Base-by-base conservation (phyloP, 179 eudicot genomes). In the Heliamphora pulchella region DNA sequence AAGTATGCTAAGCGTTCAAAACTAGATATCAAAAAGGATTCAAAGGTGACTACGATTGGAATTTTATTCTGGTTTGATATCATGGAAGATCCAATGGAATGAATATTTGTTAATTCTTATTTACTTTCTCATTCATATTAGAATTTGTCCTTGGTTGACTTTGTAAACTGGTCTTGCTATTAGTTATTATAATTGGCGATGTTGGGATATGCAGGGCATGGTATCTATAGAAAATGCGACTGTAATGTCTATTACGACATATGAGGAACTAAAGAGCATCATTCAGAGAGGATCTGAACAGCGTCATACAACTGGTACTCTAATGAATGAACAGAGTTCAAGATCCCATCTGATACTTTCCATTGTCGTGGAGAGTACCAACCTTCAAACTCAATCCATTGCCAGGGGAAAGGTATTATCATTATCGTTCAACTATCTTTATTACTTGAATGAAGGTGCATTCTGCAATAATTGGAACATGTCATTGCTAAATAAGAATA, bases 241-340 rank as follows among this genome's bases (percentile, higher is more conserved):
- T 1, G 64, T 86, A 76, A 79, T 83, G 63, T 81, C 89, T 70
- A 84, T 96, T 76, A 85, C 98, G 64, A 85, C 95, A 8, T 83
- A 82, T 58, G 97, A 94, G 68, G 98, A 96, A 65, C 79, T 96
- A 46, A 88, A 81, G 86, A 78, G 57, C 77, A 85, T 96, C 57
- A 94, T 96, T 67, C 91, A 89, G 72, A 89, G 89, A 86, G 99
- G 99, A 84, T 94, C 96, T 7, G 97, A 96, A 78, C 96, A 87
- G 58, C 91, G 99, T 13, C 99, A 96, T 83, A 92, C 91, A 71
- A 92, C 97, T 58, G 98, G 89, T 18, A 96, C 99, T 70, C 86
- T 94, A 18, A 96, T 96, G 99, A 96, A 96, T 81, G 99, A 96
- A 80, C 88, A 91, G 84, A 96, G 99, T 83, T 96, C 99, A 41